These are phyloP conservation scores for Plasmopara muralis DNA, from an alignment of 352 stramenopile genomes.

Conservation along the genomic window DNA sequence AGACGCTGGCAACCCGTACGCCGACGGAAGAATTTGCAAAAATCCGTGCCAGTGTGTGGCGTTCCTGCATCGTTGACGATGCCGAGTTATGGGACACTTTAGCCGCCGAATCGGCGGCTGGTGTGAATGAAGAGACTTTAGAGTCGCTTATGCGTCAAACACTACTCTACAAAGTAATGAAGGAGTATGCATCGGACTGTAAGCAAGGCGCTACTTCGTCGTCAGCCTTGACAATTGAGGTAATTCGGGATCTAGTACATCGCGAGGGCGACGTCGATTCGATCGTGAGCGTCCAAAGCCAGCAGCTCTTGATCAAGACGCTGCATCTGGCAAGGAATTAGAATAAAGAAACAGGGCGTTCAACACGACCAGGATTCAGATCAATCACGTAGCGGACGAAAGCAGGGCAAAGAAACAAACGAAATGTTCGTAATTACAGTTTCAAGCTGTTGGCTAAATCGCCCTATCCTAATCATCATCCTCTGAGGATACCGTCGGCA, in stretches of 20 bases:
- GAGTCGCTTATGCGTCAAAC: constrained; percentile 63
- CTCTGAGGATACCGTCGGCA: constrained; percentile 36
- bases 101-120: constrained; percentile 38
- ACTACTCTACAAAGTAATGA: constrained; percentile 60
- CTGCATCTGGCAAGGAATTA: constrained; percentile 37
- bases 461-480: constrained; percentile 43
- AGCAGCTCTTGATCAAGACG: constrained; percentile 71
- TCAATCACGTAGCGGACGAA: constrained; percentile 28
- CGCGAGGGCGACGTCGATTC: constrained; percentile 39
- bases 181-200: constrained; percentile 34
- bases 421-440: constrained; percentile 29
- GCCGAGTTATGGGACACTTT: constrained; percentile 50
- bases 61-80: constrained; percentile 48
- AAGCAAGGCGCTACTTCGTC: constrained; percentile 5
- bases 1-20: constrained; percentile 36
- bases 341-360: constrained; percentile 5
- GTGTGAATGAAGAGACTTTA: constrained; percentile 56
- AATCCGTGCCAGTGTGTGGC: constrained; percentile 44
- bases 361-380: constrained; percentile 18
- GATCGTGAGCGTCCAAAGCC: constrained; percentile 41
- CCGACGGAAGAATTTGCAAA: constrained; percentile 35
- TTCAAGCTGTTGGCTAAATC: constrained; percentile 13
- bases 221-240: constrained; percentile 42
- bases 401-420: constrained; percentile 20
- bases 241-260: constrained; percentile 61